Percentiles rank a stretch among this genome's conserved stretches.
phyloP scores from a whole-genome alignment of 306 rosid species.

The Cucurbita moschata region DNA sequence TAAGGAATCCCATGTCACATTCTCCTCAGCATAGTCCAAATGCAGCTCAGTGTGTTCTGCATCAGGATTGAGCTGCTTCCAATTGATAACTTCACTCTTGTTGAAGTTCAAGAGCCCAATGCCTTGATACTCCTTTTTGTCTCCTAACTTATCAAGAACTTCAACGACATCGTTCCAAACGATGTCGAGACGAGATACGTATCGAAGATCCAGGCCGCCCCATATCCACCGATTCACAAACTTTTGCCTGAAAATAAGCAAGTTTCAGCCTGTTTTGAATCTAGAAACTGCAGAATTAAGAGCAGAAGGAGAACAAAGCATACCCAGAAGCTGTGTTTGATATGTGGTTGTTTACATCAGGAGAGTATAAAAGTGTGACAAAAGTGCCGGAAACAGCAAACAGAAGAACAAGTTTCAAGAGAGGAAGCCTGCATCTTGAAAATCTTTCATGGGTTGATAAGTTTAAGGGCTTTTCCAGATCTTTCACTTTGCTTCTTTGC shows the following conservation, averaged over 20 bases:
- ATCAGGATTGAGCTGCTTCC: conserved; percentile 55
- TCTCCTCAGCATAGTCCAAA: conserved; percentile 39
- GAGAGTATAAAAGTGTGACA: conserved; percentile 47
- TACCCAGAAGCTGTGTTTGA: conserved; percentile 46
- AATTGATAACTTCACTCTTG: conserved; percentile 31
- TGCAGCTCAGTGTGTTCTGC: conserved; percentile 31
- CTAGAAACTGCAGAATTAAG: neutral
- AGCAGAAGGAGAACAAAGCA: neutral
- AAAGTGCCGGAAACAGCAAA: conserved; percentile 45
- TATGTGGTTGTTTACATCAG: conserved; percentile 41
- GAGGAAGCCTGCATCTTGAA: conserved; percentile 62
- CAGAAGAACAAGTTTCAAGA: conserved; percentile 43
- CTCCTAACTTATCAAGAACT: conserved; percentile 24
- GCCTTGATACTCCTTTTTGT: conserved; percentile 40
- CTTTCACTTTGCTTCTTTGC: conserved; percentile 36
- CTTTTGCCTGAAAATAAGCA: conserved; percentile 6
- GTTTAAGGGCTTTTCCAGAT: conserved; percentile 45
- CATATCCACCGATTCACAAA: conserved; percentile 68
- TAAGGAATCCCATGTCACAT: conserved; percentile 68
- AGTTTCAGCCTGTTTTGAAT: neutral
- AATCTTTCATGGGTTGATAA: conserved; percentile 43
- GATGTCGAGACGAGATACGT: conserved; percentile 27
- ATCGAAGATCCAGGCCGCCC: conserved; percentile 63
- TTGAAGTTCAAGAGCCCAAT: conserved; percentile 68
- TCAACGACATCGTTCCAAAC: conserved; percentile 42